Evolutionary conservation across 768 basidiomycete genomes (phyloP), one percentile per base, ranked within the genome.

Genomic region (Trametes elegans): DNA sequence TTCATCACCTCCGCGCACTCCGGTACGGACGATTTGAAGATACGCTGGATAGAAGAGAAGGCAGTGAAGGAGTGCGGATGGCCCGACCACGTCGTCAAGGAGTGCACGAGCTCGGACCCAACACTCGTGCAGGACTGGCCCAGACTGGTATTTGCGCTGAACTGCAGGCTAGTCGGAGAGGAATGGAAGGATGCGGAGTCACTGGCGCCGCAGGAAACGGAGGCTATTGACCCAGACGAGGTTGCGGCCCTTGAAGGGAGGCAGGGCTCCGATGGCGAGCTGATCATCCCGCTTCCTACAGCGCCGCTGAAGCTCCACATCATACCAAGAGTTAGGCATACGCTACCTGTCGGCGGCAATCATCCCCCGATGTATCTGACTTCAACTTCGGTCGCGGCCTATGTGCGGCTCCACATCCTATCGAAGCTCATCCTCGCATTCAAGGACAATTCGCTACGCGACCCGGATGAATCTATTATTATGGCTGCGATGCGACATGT

Each of bases 1-100:
- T 89, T 91, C 66, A 70, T 91, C 55, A 82, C 81, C 13, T 80
- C 84, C 3, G 74, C 76, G 3, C 84, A 89, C 68, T 74, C 82
- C 18, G 86, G 87, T 0, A 70, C 72, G 3, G 80, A 82, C 41
- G 77, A 83, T 59, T 68, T 94, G 39, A 85, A 85, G 66, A 80
- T 72, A 50, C 81, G 90, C 21, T 95, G 93, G 93, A 70, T 87
- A 2, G 82, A 85, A 62, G 88, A 94, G 42, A 83, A 87, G 64
- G 84, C 87, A 2, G 76, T 86, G 52, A 93, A 92, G 66, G 83
- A 89, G 69, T 90, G 86, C 46, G 93, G 93, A 19, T 94, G 87
- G 77, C 93, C 93, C 23, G 68, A 77, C 3, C 82, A 85, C 59
- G 72, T 79, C 11, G 90, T 95, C 42, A 82, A 81, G 62, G 78